These are phyloP conservation scores for Ploettnerulaceae sp. DNA, from an alignment of 2,329 filamentous ascomycete species.

Conservation along the genomic window DNA sequence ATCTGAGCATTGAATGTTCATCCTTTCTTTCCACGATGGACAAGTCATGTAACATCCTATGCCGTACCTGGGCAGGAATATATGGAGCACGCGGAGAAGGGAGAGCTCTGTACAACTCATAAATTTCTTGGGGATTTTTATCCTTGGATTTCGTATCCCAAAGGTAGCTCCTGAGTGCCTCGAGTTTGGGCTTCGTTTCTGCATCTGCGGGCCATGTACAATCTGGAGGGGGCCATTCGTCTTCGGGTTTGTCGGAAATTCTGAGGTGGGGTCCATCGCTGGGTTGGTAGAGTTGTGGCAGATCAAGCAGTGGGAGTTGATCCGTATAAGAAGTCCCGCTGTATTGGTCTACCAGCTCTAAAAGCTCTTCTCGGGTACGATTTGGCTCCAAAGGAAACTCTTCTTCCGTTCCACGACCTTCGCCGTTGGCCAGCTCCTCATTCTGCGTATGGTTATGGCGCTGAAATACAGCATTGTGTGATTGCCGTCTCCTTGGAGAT, in stretches of 20 bases:
- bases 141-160: constrained; percentile 6
- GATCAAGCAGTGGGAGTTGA: constrained; percentile 46
- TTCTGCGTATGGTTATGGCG: constrained; percentile 17
- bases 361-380: constrained; percentile 42
- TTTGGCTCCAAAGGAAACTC: constrained; percentile 13
- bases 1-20: constrained; percentile 65
- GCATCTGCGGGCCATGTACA: constrained; percentile 30
- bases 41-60: constrained; percentile 31
- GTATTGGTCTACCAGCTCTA: constrained; percentile 49
- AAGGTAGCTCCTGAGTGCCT: constrained; percentile 24
- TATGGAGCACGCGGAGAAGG: constrained; percentile 34
- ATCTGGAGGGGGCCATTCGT: constrained; percentile 36
- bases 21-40: constrained; percentile 32
- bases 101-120: constrained; percentile 34
- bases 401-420: background rate
- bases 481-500: constrained; percentile 5
- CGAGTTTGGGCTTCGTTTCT: constrained; percentile 26
- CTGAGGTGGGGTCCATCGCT: constrained; percentile 44
- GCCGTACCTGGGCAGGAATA: constrained; percentile 27
- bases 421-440: background rate
- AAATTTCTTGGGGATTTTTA: constrained; percentile 30
- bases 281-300: constrained; percentile 49
- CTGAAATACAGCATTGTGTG: constrained; percentile 9
- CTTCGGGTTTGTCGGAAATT: constrained; percentile 47
- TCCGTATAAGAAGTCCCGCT: constrained; percentile 47